Conservation (phyloP, 2,329 filamentous ascomycete genomes). For the Aureobasidium sp. region DNA sequence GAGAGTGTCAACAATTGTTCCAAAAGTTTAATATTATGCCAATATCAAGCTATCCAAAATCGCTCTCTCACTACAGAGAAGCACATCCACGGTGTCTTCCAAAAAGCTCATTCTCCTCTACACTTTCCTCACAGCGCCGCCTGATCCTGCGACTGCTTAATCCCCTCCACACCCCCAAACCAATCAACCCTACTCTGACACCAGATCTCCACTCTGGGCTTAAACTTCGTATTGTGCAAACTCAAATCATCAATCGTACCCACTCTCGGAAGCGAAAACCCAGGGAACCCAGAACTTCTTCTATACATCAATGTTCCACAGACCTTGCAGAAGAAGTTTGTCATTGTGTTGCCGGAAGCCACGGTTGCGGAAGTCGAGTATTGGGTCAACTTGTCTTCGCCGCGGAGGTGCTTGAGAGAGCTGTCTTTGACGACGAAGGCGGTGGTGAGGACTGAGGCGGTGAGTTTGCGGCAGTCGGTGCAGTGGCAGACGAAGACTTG, state of each 20-base stretch:
- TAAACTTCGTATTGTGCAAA: conserved; percentile 49
- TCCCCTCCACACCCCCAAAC: conserved; percentile 33
- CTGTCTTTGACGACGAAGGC: conserved; percentile 46
- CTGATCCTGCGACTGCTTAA: conserved; percentile 15
- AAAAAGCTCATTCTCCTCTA: background rate
- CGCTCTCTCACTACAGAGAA: background rate
- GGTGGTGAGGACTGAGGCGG: conserved; percentile 53
- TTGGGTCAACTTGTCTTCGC: conserved; percentile 40
- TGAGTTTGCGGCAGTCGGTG: conserved; percentile 52
- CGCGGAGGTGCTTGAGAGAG: conserved; percentile 42
- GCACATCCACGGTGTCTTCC: no score
- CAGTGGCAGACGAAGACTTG: conserved; percentile 53
- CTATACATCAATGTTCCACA: conserved; percentile 57
- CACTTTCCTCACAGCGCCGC: background rate
- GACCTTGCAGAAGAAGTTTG: conserved; percentile 51
- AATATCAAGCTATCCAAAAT: background rate
- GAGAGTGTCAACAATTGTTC: no score
- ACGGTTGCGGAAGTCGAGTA: conserved; percentile 42
- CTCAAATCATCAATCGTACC: conserved; percentile 56
- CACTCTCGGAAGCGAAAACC: conserved; percentile 41
- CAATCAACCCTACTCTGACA: conserved; percentile 44
- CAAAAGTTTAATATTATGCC: no score
- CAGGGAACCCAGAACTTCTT: conserved; percentile 36
- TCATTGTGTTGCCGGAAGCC: conserved; percentile 43
- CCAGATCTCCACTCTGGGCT: conserved; percentile 46